phyloP scores from a whole-genome alignment of 2,329 filamentous ascomycete species.

The Neospermospora avenae region DNA sequence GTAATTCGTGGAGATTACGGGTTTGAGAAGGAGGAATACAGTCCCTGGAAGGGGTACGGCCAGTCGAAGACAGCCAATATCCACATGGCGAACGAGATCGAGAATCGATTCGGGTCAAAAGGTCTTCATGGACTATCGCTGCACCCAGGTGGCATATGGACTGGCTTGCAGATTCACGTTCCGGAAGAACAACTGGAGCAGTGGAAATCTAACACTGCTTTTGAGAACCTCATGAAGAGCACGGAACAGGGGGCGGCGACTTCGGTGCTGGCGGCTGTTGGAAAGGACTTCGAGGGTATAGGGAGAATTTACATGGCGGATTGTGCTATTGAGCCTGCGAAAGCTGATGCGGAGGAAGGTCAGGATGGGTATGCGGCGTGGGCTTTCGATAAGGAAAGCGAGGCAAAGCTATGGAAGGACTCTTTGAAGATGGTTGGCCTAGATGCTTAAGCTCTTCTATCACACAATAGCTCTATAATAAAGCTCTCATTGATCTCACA shows the following conservation, averaged over 20 bases:
- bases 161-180: constrained; percentile 35
- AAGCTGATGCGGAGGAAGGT: constrained; percentile 1
- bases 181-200: neutral
- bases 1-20: constrained; percentile 16
- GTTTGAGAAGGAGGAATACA: constrained; percentile 37
- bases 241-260: constrained; percentile 39
- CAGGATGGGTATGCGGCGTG: constrained; percentile 27
- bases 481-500: no score
- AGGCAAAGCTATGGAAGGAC: constrained; percentile 41
- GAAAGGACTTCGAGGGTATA: constrained; percentile 36
- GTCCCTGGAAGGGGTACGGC: constrained; percentile 39
- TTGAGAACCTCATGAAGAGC: constrained; percentile 30
- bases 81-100: constrained; percentile 45
- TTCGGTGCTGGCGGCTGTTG: constrained; percentile 39
- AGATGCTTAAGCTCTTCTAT: neutral
- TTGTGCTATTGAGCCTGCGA: constrained; percentile 38
- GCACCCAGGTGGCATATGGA: constrained; percentile 41
- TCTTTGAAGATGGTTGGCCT: constrained; percentile 35
- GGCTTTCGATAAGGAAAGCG: constrained; percentile 40
- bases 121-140: constrained; percentile 42
- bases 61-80: constrained; percentile 46
- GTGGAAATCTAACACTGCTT: constrained; percentile 4
- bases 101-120: constrained; percentile 40
- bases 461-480: no score
- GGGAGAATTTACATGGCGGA: constrained; percentile 47